These are phyloP conservation scores for Wickerhamiella sorbophila DNA, from an alignment of 805 yeast species.

Conservation along the genomic window DNA sequence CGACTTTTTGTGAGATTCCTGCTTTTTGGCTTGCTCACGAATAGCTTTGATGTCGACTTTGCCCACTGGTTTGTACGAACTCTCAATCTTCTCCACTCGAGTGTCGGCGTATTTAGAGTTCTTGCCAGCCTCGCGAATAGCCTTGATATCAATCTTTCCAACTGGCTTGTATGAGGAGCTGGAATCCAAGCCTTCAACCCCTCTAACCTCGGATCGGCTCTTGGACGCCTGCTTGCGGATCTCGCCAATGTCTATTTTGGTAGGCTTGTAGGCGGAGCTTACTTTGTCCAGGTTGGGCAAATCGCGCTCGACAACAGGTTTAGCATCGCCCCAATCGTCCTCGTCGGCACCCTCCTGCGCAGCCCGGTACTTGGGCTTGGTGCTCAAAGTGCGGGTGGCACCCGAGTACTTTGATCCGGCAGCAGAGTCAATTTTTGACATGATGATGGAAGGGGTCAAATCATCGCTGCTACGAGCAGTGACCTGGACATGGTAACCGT, in stretches of 20 bases:
- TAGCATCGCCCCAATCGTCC: conserved; percentile 59
- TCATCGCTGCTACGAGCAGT: conserved; percentile 94
- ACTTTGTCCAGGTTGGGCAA: conserved; percentile 25
- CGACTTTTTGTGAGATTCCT: conserved; percentile 2
- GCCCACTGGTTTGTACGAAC: conserved; percentile 49
- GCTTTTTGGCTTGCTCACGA: conserved; percentile 26
- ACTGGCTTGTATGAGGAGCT: conserved; percentile 24
- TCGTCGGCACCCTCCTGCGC: conserved; percentile 28
- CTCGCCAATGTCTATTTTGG: conserved; percentile 44
- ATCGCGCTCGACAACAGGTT: conserved; percentile 21
- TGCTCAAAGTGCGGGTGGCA: conserved; percentile 20
- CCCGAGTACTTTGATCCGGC: conserved; percentile 91
- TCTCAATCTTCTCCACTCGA: conserved; percentile 25
- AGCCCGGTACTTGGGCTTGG: conserved; percentile 25
- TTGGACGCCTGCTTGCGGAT: not conserved
- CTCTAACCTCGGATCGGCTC: conserved; percentile 1
- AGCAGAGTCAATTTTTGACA: conserved; percentile 69
- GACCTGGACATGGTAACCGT: conserved; percentile 86
- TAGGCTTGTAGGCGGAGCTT: conserved; percentile 52
- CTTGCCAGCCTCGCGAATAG: conserved; percentile 20
- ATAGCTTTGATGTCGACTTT: conserved; percentile 38
- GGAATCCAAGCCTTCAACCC: conserved; percentile 15
- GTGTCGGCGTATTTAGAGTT: conserved; percentile 21
- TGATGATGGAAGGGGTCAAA: conserved; percentile 60
- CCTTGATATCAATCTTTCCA: conserved; percentile 25